These are phyloP conservation scores for Eucalyptus cloeziana DNA, from an alignment of 345 rosid genomes.

Conservation along the genomic window DNA sequence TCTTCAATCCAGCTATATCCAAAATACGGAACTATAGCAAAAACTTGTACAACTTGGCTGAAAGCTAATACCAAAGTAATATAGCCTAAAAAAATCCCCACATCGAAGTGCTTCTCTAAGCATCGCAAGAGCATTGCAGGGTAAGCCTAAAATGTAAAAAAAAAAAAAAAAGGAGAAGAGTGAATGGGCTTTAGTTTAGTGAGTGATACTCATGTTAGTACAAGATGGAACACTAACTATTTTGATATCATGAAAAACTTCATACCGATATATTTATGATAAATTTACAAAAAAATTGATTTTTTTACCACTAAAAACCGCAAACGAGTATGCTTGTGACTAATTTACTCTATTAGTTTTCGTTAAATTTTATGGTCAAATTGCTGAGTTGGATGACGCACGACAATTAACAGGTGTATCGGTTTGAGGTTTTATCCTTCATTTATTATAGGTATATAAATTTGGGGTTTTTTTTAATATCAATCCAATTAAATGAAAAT, in stretches of 20 bases:
- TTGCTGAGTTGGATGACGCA: too few relatives aligned
- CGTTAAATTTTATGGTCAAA: fast-evolving
- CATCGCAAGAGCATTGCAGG: not conserved
- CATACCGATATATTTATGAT: too few relatives aligned
- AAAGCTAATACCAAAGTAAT: not conserved
- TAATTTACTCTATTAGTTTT: too few relatives aligned
- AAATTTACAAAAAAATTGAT: fast-evolving
- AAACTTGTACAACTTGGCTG: too few relatives aligned
- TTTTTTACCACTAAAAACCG: too few relatives aligned
- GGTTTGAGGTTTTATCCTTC: fast-evolving
- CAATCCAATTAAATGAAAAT: too few relatives aligned
- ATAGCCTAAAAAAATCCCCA: not conserved
- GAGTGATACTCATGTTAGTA: not conserved
- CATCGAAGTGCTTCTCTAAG: not conserved
- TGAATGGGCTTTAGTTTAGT: not conserved
- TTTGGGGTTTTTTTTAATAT: too few relatives aligned
- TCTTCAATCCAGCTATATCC: not conserved
- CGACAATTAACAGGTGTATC: too few relatives aligned
- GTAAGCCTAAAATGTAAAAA: not conserved
- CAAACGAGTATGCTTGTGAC: too few relatives aligned
- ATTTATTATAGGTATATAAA: too few relatives aligned
- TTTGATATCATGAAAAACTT: too few relatives aligned
- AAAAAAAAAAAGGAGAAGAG: not conserved
- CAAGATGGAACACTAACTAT: not conserved
- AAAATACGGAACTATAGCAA: not conserved